These are phyloP conservation scores for Zygoascus biomembranicola DNA, from an alignment of 805 yeast genomes.

Conservation along the genomic window DNA sequence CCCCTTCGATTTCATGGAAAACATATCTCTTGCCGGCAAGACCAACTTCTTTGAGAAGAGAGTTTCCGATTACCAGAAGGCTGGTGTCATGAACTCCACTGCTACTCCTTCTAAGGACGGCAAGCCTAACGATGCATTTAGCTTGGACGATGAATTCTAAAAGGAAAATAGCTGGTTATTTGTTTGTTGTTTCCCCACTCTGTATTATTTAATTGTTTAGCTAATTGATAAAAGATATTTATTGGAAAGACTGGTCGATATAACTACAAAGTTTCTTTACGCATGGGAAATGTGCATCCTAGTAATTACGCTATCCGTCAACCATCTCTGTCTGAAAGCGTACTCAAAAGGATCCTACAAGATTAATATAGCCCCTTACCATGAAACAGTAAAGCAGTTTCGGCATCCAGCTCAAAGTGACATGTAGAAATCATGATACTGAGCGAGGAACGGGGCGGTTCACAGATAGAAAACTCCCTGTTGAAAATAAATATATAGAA, in stretches of 20 bases:
- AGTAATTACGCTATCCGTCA: slow-evolving; percentile 12
- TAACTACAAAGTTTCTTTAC: too few relatives aligned
- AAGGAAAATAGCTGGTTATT: background rate
- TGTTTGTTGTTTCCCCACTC: background rate
- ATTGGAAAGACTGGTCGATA: background rate
- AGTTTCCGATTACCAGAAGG: slow-evolving; percentile 97
- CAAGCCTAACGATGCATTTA: slow-evolving; percentile 45
- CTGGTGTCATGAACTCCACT: slow-evolving; percentile 90
- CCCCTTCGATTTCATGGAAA: slow-evolving; percentile 99
- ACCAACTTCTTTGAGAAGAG: slow-evolving; percentile 98
- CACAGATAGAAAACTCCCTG: background rate
- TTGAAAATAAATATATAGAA: background rate
- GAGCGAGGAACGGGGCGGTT: slow-evolving; percentile 17
- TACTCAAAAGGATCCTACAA: slow-evolving; percentile 12
- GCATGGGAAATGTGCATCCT: background rate
- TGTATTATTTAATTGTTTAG: background rate
- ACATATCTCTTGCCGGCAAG: slow-evolving; percentile 96
- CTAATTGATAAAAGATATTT: background rate
- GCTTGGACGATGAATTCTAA: slow-evolving; percentile 92
- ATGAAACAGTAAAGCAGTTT: background rate
- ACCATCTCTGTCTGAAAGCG: slow-evolving; percentile 7
- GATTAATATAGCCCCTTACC: slow-evolving; percentile 8
- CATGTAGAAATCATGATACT: slow-evolving; percentile 1
- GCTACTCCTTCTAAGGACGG: slow-evolving; percentile 30
- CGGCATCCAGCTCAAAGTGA: slow-evolving; percentile 15